These are phyloP conservation scores for Niebla homalea DNA, from an alignment of 495 filamentous ascomycete genomes.

Conservation along the genomic window DNA sequence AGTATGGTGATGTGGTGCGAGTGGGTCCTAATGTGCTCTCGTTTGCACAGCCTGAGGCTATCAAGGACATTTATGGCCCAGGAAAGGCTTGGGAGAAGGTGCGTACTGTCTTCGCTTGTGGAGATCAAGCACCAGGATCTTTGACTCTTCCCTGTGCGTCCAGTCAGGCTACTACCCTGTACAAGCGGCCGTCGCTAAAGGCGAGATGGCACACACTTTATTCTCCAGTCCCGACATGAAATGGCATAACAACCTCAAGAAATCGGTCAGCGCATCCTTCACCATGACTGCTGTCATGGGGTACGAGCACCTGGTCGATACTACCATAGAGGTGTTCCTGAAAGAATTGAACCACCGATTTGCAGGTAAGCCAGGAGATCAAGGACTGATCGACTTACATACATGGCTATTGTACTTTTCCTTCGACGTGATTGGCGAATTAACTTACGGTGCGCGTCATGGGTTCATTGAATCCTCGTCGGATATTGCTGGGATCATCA, in stretches of 20 bases:
- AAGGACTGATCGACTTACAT: conserved; percentile 44
- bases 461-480: conserved; percentile 46
- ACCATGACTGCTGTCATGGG: conserved; percentile 58
- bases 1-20: conserved; percentile 60
- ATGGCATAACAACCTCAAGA: conserved; percentile 58
- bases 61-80: conserved; percentile 66
- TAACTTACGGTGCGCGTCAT: conserved; percentile 50
- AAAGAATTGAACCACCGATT: conserved; percentile 50
- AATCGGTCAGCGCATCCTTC: conserved; percentile 58
- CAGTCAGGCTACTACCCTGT: conserved; percentile 62
- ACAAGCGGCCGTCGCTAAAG: conserved; percentile 50
- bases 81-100: conserved; percentile 72
- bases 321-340: conserved; percentile 48
- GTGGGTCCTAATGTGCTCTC: conserved; percentile 55
- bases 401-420: conserved; percentile 69
- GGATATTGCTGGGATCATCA: conserved; percentile 42
- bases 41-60: conserved; percentile 50
- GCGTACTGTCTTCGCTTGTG: conserved; percentile 12
- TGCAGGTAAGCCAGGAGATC: conserved; percentile 27
- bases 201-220: conserved; percentile 52
- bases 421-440: conserved; percentile 58
- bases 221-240: conserved; percentile 65
- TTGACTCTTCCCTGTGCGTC: conserved; percentile 2
- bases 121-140: neutral
- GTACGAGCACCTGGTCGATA: conserved; percentile 63